These are phyloP conservation scores for Neocallimastix lanati DNA, from an alignment of 192 early-diverging fungal genomes.

Conservation along the genomic window DNA sequence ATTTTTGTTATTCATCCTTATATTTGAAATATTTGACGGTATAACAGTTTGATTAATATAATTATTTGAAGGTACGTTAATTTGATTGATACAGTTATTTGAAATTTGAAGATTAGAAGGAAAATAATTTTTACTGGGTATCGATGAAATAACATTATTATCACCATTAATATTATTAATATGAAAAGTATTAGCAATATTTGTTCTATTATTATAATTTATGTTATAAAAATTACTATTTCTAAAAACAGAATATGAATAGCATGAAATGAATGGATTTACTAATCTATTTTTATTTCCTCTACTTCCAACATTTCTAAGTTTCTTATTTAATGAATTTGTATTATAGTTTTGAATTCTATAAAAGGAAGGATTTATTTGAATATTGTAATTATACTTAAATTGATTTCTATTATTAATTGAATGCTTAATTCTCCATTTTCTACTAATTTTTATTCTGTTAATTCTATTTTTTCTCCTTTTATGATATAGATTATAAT, in stretches of 20 bases:
- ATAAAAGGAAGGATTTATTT: neutral
- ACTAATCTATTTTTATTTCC: neutral
- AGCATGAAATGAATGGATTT: neutral
- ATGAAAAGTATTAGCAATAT: too few relatives aligned
- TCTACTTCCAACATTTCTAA: neutral
- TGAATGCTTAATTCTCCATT: neutral
- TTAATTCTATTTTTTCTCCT: neutral
- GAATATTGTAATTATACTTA: neutral
- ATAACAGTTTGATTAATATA: too few relatives aligned
- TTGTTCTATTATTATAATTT: too few relatives aligned
- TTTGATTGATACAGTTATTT: too few relatives aligned
- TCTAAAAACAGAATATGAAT: neutral
- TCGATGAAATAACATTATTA: too few relatives aligned
- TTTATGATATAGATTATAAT: neutral
- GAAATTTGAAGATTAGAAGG: too few relatives aligned
- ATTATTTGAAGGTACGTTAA: too few relatives aligned
- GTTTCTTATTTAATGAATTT: neutral
- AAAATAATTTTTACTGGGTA: too few relatives aligned
- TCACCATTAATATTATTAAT: too few relatives aligned
- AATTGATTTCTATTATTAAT: neutral
- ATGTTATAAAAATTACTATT: neutral
- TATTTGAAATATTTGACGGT: too few relatives aligned
- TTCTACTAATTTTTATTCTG: neutral
- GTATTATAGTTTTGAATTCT: neutral
- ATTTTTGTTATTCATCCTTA: too few relatives aligned